phyloP scores from a whole-genome alignment of 345 rosid species.

The Microthlaspi erraticum region DNA sequence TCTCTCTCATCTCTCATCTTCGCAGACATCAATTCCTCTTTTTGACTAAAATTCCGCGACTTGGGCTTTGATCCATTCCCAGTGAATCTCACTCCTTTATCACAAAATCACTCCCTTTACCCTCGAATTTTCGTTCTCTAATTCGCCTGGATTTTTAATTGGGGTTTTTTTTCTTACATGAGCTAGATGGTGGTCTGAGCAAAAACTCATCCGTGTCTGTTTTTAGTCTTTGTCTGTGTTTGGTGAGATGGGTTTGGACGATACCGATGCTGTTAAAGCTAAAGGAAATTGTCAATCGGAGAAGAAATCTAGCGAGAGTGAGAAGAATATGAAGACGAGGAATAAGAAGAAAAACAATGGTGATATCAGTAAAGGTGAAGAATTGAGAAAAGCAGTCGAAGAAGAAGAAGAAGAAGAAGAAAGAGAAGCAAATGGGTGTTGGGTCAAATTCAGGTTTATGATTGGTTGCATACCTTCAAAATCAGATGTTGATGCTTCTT shows the following conservation, averaged over 20 bases:
- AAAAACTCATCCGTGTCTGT: constrained; percentile 4
- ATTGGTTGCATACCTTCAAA: constrained; percentile 72
- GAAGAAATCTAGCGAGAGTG: constrained; percentile 35
- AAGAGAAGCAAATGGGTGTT: constrained; percentile 62
- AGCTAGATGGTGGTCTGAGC: constrained; percentile 23
- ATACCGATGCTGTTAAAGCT: constrained; percentile 13
- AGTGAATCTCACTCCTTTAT: constrained; percentile 36
- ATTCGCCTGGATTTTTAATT: neutral
- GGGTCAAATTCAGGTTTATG: constrained; percentile 66
- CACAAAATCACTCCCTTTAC: constrained; percentile 30
- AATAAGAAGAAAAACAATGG: constrained; percentile 41
- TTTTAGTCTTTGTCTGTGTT: no score
- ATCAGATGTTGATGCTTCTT: constrained; percentile 79
- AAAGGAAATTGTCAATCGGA: constrained; percentile 33
- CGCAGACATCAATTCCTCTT: constrained; percentile 42
- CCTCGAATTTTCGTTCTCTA: neutral
- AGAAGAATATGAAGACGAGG: constrained; percentile 60
- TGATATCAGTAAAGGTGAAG: constrained; percentile 38
- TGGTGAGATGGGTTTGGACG: constrained; percentile 40
- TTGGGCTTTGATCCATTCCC: constrained; percentile 41
- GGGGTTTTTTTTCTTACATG: neutral
- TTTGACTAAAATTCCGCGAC: constrained; percentile 47
- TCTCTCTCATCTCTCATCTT: constrained; percentile 28
- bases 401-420: constrained; percentile 49
- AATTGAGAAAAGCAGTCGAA: constrained; percentile 47